A percentile compares a stretch with the other conserved stretches of the same genome.
phyloP scores from a whole-genome alignment of 108 stramenopile species.

The Parmales sp. region DNA sequence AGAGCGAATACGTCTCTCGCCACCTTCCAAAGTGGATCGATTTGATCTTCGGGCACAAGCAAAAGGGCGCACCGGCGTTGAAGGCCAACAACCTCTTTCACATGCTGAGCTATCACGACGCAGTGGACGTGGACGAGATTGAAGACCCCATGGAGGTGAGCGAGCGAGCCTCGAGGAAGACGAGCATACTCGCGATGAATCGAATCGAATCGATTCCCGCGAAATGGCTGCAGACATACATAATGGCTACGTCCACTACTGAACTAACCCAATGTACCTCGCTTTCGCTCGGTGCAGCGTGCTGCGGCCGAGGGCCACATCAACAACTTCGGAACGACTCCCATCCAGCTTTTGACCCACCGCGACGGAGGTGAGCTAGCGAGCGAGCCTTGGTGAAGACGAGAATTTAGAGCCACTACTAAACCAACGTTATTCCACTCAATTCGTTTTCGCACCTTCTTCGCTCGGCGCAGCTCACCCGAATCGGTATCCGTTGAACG shows the following conservation, averaged over 20 bases:
- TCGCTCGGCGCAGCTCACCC: too few relatives aligned
- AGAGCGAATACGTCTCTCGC: slow-evolving; percentile 79
- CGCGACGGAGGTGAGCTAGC: slow-evolving; percentile 43
- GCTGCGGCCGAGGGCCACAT: slow-evolving; percentile 84
- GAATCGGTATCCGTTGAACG: slow-evolving; percentile 30
- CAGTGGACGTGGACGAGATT: slow-evolving; percentile 86
- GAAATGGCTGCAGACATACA: too few relatives aligned
- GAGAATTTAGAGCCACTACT: too few relatives aligned
- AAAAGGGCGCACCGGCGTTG: slow-evolving; percentile 69
- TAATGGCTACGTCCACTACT: too few relatives aligned
- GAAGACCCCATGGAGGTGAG: slow-evolving; percentile 63
- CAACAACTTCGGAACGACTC: slow-evolving; percentile 93
- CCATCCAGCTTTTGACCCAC: slow-evolving; percentile 61
- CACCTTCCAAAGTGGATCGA: slow-evolving; percentile 91
- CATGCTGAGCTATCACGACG: slow-evolving; percentile 92
- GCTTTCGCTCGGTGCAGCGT: too few relatives aligned
- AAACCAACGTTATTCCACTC: too few relatives aligned
- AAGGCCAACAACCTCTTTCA: slow-evolving; percentile 86
- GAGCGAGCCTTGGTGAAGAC: too few relatives aligned
- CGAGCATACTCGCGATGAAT: too few relatives aligned
- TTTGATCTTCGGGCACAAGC: slow-evolving; percentile 90
- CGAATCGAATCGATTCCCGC: too few relatives aligned
- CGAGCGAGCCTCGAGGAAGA: too few relatives aligned
- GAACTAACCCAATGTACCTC: too few relatives aligned
- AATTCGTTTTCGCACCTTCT: too few relatives aligned